Evolutionary conservation across 179 eudicot species (phyloP).

Genomic region (Carnegiea gigantea): DNA sequence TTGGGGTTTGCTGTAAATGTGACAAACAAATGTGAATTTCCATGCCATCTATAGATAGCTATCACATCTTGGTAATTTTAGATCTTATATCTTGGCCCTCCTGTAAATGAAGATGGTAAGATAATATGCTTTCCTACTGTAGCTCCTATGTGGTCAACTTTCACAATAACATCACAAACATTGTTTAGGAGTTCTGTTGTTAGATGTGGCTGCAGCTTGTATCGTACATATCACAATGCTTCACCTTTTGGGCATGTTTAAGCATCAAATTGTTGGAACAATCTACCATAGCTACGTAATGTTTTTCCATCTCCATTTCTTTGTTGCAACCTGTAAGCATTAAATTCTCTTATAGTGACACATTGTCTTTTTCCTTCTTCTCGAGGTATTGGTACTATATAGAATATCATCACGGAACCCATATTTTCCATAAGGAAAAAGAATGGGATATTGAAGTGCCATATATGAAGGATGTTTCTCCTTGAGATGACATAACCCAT

Average conservation of each 20-base stretch:
- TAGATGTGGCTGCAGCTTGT: not conserved
- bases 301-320: not conserved
- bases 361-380: not conserved
- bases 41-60: not conserved
- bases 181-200: not conserved
- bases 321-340: constrained; percentile 1
- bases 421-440: not conserved
- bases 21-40: not conserved
- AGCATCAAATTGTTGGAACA: constrained; percentile 1
- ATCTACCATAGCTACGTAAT: not conserved
- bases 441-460: constrained; percentile 13
- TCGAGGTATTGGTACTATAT: not conserved
- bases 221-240: not conserved
- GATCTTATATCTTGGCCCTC: constrained; percentile 3
- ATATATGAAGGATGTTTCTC: constrained; percentile 9
- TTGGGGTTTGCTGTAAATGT: too few species aligned
- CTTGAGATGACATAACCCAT: not conserved
- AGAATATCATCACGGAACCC: not conserved
- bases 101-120: not conserved
- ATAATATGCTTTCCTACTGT: too few species aligned
- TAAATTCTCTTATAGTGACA: not conserved
- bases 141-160: too few species aligned
- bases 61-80: constrained; percentile 9
- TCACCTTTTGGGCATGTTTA: not conserved
- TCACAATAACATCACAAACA: not conserved